Evolutionary conservation across 23 red algal species (phyloP), one percentile per base, ranked within the genome.

Genomic region (Gracilaria domingensis): DNA sequence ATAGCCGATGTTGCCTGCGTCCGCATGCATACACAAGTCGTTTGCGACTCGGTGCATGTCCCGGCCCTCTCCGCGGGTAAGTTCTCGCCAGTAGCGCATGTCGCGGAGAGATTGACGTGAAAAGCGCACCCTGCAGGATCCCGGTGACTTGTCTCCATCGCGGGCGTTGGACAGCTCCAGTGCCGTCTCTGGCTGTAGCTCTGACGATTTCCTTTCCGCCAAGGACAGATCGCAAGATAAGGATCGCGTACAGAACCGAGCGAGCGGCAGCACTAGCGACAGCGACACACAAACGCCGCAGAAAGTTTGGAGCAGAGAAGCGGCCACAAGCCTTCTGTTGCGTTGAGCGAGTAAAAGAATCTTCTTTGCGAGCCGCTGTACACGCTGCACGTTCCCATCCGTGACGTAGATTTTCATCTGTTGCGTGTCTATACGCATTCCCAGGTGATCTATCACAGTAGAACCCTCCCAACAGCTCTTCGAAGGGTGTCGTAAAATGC

Each of bases 281-380:
- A 61, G 59, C 55, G 80, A 84, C 16, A 84, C 59, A 65, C n/a
- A 64, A 4, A 84, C 80, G 6, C 54, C 80, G 80, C 80, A 84
- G 54, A 84, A 84, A 33, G 65, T 54, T 23, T 54, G 80, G n/a
- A 84, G 80, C 26, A 20, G 51, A 12, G 21, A 14, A 2, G 59
- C 3, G 12, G 80, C 6, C 53, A 84, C 80, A 23, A 17, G 26
- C 53, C 80, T 20, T 14, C 59, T 53, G 39, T 84, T 84, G 8
- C 48, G 80, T 34, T 66, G 59, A 4, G 80, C 48, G 4, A 66
- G 8, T 4, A 65, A 47, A 34, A 84, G 39, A 8, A 64, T 18
- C 55, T 66, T n/a, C 54, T 65, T 20, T 3, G 55, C 59, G 16
- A 84, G 6, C 13, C 5, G 34, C 71, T 48, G n/a, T 18, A 26